Conservation (phyloP, 352 stramenopile species). For the Plasmopara halstedii region DNA sequence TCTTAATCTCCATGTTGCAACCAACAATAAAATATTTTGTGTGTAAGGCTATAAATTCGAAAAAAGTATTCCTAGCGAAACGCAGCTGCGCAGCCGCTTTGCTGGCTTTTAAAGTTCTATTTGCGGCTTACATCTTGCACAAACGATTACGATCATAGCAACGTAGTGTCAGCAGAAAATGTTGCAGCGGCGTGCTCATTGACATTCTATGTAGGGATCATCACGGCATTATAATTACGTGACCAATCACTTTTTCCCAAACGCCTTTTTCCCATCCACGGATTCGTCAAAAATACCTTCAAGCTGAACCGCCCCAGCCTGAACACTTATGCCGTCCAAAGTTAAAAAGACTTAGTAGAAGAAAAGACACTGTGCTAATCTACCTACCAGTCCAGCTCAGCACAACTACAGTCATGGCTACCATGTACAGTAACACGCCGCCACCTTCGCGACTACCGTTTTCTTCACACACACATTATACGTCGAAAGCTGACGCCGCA, state of each 20-base stretch:
- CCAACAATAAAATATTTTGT: too few relatives aligned
- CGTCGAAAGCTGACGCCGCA: constrained; percentile 30
- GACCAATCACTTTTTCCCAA: constrained; percentile 4
- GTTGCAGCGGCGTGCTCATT: neutral
- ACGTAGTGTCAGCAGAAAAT: neutral
- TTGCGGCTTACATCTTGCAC: neutral
- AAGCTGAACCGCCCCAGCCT: constrained; percentile 18
- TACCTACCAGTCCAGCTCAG: neutral
- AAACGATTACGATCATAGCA: too few relatives aligned
- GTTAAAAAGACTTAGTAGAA: constrained; percentile 17
- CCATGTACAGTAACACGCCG: constrained; percentile 58
- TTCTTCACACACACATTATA: constrained; percentile 57
- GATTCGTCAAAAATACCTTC: constrained; percentile 20
- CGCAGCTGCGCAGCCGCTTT: too few relatives aligned
- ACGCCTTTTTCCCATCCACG: neutral
- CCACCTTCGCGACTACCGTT: constrained; percentile 56
- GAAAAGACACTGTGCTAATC: neutral
- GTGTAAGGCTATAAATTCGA: too few relatives aligned
- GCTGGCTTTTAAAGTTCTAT: too few relatives aligned
- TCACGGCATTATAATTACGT: neutral
- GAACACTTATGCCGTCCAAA: constrained; percentile 12
- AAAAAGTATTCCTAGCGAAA: too few relatives aligned
- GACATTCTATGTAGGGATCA: neutral
- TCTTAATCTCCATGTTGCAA: too few relatives aligned
- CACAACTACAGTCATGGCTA: constrained; percentile 40